Evolutionary conservation across 768 basidiomycete genomes (phyloP), one percentile per base, ranked within the genome.

Genomic region (Royoungia palumana): DNA sequence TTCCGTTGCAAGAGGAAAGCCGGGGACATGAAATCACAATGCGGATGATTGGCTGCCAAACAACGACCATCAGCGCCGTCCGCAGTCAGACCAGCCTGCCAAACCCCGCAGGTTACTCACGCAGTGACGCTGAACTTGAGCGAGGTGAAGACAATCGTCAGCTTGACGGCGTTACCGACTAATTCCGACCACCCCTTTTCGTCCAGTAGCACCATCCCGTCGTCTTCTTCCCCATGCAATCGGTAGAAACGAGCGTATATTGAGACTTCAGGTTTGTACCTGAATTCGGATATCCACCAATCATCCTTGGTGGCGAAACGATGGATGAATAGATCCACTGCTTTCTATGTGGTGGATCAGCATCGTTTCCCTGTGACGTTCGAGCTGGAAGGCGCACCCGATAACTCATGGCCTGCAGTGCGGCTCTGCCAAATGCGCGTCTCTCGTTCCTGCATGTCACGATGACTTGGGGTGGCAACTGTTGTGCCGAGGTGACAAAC

Each of bases 201-300:
- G 17, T 67, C 65, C 14, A 67, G 43, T 25, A 50, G 20, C n/a
- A 67, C 55, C 65, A 67, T 63, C 16, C 60, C 65, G 0, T 67
- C 67, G 44, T 67, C 65, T 6, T 69, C 65, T 8, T 67, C 65
- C 30, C 65, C 65, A 19, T 67, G 65, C 36, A 63, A 38, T 25
- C 65, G 65, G 47, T 57, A 69, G 46, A 67, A 67, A 19, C 67
- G 64, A 32, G 65, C 65, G 39, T 68, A 67, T 22, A 67, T 62
- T n/a, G 67, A 50, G 25, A 67, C 65, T 38, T 67, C 67, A 6
- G 65, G 65, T 44, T 68, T 67, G 22, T 67, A 67, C 51, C 49
- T 58, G 45, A 46, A 63, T 40, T 67, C 65, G 32, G 65, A 69
- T 65, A 67, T 60, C 67, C 67, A 67, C 65, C 65, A 67, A 20